Evolutionary conservation across 192 early-diverging fungal genomes (phyloP).

Genomic region (Diversispora eburnea): DNA sequence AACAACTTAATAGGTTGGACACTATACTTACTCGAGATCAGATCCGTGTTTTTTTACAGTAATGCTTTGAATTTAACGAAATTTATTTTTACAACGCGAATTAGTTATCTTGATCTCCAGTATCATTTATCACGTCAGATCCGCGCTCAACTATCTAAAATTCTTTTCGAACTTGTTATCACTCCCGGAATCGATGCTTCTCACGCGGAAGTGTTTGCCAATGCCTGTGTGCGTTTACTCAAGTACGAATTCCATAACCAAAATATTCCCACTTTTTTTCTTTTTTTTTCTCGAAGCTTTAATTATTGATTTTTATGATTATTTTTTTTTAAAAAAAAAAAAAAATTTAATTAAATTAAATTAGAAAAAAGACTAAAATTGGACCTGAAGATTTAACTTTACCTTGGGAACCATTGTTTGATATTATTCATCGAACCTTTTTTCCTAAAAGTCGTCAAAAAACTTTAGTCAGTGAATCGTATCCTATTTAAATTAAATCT

Average conservation of each 20-base stretch:
- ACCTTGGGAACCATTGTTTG: slow-evolving; percentile 74
- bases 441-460: slow-evolving; percentile 69
- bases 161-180: slow-evolving; percentile 64
- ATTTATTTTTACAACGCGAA: not conserved
- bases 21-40: too few relatives aligned
- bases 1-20: slow-evolving; percentile 53
- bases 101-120: slow-evolving; percentile 64
- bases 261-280: not conserved
- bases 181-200: slow-evolving; percentile 65
- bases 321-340: not conserved
- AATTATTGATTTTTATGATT: not conserved
- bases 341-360: not conserved
- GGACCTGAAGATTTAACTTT: slow-evolving; percentile 61
- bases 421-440: slow-evolving; percentile 50
- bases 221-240: slow-evolving; percentile 58
- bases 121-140: slow-evolving; percentile 53
- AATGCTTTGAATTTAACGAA: not conserved
- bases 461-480: slow-evolving; percentile 56
- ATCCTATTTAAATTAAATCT: slow-evolving; percentile 29
- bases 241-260: slow-evolving; percentile 47
- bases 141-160: slow-evolving; percentile 51
- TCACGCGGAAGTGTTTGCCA: slow-evolving; percentile 61
- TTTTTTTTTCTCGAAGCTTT: not conserved
- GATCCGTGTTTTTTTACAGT: not conserved
- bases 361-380: slow-evolving; percentile 63